Percentiles rank a stretch among this genome's conserved stretches.
Evolutionary conservation across 2,329 filamentous ascomycete genomes (phyloP).

Genomic region (Exophiala viscosa): DNA sequence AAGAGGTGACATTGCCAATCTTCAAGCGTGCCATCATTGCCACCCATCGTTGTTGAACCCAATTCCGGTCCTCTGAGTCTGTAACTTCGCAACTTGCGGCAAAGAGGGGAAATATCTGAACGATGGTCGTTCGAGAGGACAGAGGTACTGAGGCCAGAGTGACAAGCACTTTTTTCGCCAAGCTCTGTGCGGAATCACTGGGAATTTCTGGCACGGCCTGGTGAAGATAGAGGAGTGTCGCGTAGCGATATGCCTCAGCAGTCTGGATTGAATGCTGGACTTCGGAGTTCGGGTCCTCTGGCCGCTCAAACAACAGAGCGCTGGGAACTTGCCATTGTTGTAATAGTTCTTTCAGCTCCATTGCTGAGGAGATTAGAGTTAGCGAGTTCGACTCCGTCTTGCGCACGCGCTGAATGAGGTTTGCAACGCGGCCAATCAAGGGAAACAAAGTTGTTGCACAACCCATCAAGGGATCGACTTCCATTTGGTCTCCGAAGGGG

Average conservation of each 20-base stretch:
- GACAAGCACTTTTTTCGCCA: slow-evolving; percentile 60
- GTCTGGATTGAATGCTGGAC: slow-evolving; percentile 64
- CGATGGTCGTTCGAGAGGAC: slow-evolving; percentile 60
- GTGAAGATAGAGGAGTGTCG: slow-evolving; percentile 63
- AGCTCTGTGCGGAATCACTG: slow-evolving; percentile 52
- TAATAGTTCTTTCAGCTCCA: slow-evolving; percentile 58
- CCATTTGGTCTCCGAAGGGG: slow-evolving; percentile 46
- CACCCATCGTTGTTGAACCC: slow-evolving; percentile 62
- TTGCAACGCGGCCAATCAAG: slow-evolving; percentile 62
- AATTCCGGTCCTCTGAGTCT: slow-evolving; percentile 57
- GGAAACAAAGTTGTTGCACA: slow-evolving; percentile 66
- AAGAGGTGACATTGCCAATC: slow-evolving; percentile 65
- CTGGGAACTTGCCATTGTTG: slow-evolving; percentile 60
- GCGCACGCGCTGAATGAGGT: slow-evolving; percentile 61
- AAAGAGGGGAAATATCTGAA: slow-evolving; percentile 67
- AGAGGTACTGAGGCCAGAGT: slow-evolving; percentile 62
- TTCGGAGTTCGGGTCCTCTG: slow-evolving; percentile 61
- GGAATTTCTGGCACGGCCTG: slow-evolving; percentile 67
- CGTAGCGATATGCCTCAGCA: slow-evolving; percentile 64
- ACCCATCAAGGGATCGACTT: slow-evolving; percentile 69
- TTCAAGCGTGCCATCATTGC: slow-evolving; percentile 60
- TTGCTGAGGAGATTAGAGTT: slow-evolving; percentile 59
- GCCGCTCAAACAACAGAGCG: slow-evolving; percentile 51
- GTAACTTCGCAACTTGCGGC: slow-evolving; percentile 64
- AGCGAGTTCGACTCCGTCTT: slow-evolving; percentile 55